Evolutionary conservation across 768 basidiomycete genomes (phyloP).

Genomic region (Hemileccinum impolitum): DNA sequence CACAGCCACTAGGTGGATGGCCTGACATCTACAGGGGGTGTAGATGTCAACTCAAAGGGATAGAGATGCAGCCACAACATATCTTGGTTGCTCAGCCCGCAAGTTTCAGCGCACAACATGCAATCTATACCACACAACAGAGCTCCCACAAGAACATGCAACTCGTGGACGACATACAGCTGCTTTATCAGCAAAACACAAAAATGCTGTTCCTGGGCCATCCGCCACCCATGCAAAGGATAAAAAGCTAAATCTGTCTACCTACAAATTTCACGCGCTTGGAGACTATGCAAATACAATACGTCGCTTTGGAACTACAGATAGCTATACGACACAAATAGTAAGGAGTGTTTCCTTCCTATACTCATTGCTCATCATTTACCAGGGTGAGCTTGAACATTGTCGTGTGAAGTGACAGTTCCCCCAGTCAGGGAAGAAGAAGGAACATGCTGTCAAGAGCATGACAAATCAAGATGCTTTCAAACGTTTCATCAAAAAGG

Average conservation of each 20-base stretch:
- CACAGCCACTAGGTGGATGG: too few species aligned
- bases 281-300: not conserved
- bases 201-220: too few species aligned
- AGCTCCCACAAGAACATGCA: constrained; percentile 12
- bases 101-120: constrained; percentile 25
- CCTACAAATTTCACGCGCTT: constrained; percentile 1
- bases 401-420: constrained; percentile 35
- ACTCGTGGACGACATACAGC: not conserved
- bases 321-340: not conserved
- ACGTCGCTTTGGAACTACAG: not conserved
- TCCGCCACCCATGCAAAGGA: too few species aligned
- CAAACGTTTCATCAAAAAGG: constrained; percentile 13
- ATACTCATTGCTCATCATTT: too few species aligned
- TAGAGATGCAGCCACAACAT: not conserved
- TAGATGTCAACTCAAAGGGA: too few species aligned
- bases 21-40: too few species aligned
- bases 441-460: constrained; percentile 14
- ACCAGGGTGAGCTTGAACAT: constrained; percentile 42
- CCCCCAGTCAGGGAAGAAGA: constrained; percentile 33
- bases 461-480: constrained; percentile 28
- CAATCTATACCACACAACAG: constrained; percentile 18
- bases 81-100: constrained; percentile 22
- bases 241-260: not conserved
- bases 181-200: too few species aligned
- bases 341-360: too few species aligned